Base-by-base conservation (phyloP, 2,329 filamentous ascomycete genomes). In the Colletotrichum acutatum region DNA sequence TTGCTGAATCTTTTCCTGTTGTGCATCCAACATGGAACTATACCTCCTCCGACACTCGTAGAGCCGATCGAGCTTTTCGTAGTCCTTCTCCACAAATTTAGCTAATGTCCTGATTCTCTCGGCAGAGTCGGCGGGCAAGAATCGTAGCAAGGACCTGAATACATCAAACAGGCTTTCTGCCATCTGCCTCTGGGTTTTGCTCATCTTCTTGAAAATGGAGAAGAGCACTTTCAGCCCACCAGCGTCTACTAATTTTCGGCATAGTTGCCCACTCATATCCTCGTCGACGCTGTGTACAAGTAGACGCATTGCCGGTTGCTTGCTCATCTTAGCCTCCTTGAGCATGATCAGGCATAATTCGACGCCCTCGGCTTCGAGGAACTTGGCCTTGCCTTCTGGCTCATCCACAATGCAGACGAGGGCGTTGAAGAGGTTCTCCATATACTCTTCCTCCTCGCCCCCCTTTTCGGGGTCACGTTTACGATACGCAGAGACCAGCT, bases 21-120 rank as follows among this genome's bases (percentile, higher is more conserved):
- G 91, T 0, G 87, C 84, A 0, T 83, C 84, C 1, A 97, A 83
- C 19, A 90, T 88, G 0, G 87, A 84, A 0, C 89, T 88, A 79
- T 95, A 97, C 14, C 94, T 92, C 60, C 90, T 85, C 53, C 95
- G 90, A 60, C 98, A 82, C 72, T 88, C 86, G 46, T 97, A 81
- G 5, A 98, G 86, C 79, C 92, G 94, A 6, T 80, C 84, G 49
- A 95, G 90, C 86, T 98, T 98, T 76, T 92, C 94, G 80, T 97
- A 98, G 76, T 98, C 92, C 80, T 95, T 97, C 82, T 99, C 97
- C 22, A 98, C 93, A 78, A 98, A 98, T 79, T 99, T 99, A 60
- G 95, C 96, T 4, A 98, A 88, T 0, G 93, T 90, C 4, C 97
- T 90, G 77, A 98, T 97, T 6, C 97, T 90, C 37, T 92, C 88